Evolutionary conservation across 1,139 yeast species (phyloP).

Genomic region (Candida sojae): DNA sequence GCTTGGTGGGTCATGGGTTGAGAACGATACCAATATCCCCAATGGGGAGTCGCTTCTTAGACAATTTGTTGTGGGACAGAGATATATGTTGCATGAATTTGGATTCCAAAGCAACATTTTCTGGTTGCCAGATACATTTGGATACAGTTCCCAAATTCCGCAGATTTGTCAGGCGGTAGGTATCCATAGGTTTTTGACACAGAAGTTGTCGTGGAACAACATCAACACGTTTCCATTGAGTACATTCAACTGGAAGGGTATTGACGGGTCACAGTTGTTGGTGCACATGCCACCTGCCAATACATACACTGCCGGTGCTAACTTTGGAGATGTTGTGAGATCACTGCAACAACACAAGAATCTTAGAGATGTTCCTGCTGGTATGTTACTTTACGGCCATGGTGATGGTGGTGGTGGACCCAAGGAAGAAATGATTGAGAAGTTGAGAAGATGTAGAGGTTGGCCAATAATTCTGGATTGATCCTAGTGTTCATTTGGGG

Average conservation of each 20-base stretch:
- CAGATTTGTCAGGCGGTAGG: conserved; percentile 87
- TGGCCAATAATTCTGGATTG: conserved; percentile 78
- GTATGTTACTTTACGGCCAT: conserved; percentile 80
- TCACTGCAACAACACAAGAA: conserved; percentile 82
- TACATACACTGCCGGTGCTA: conserved; percentile 90
- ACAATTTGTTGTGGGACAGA: conserved; percentile 88
- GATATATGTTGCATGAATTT: conserved; percentile 77
- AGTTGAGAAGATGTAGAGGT: conserved; percentile 89
- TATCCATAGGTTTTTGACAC: conserved; percentile 83
- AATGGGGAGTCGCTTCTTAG: conserved; percentile 87
- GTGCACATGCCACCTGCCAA: conserved; percentile 98
- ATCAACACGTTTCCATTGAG: conserved; percentile 86
- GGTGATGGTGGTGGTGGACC: conserved; percentile 99
- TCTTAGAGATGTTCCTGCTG: conserved; percentile 74
- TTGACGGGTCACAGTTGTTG: conserved; percentile 89
- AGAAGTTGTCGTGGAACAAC: conserved; percentile 94
- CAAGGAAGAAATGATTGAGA: conserved; percentile 88
- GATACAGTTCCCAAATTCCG: conserved; percentile 93
- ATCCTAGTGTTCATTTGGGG: conserved; percentile 78
- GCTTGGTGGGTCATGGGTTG: conserved; percentile 98
- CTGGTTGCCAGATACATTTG: conserved; percentile 98
- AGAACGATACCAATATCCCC: conserved; percentile 93
- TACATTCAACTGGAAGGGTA: conserved; percentile 92
- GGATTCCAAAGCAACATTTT: conserved; percentile 73
- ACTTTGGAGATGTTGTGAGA: conserved; percentile 87